Percentiles rank a stretch among this genome's conserved stretches.
Evolutionary conservation across 805 yeast genomes (phyloP).

Genomic region (Sugiyamaella chiloensis): DNA sequence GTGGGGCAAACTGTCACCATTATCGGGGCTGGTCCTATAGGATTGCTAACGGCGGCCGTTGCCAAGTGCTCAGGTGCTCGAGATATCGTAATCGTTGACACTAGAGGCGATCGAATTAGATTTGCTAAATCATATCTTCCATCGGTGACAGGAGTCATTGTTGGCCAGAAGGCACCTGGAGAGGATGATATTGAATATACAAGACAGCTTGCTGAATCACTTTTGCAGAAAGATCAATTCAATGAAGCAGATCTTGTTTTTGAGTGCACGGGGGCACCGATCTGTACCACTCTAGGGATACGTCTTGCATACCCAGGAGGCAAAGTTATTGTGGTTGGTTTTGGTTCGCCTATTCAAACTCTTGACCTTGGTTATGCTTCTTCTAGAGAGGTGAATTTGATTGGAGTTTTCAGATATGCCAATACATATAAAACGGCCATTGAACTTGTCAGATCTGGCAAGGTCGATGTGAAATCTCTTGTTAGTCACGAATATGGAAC

Average conservation of each 20-base stretch:
- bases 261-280: constrained; percentile 74
- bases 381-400: constrained; percentile 28
- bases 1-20: constrained; percentile 93
- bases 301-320: constrained; percentile 58
- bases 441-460: constrained; percentile 7
- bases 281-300: constrained; percentile 61
- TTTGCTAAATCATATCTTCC: constrained; percentile 49
- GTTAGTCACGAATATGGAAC: constrained; percentile 8
- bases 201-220: constrained; percentile 39
- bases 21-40: constrained; percentile 98
- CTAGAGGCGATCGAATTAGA: constrained; percentile 42
- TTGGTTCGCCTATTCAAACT: constrained; percentile 30
- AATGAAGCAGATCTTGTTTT: constrained; percentile 34
- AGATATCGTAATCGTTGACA: constrained; percentile 76
- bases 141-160: constrained; percentile 43
- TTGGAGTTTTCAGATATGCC: constrained; percentile 31
- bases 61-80: constrained; percentile 80
- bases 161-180: constrained; percentile 31
- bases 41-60: constrained; percentile 94
- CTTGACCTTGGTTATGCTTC: constrained; percentile 30
- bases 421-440: constrained; percentile 28
- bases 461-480: constrained; percentile 12
- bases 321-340: constrained; percentile 20
- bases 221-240: constrained; percentile 28
- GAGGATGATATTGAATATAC: constrained; percentile 16